Conservation (phyloP, 805 yeast species). For the Suhomyces sp. region DNA sequence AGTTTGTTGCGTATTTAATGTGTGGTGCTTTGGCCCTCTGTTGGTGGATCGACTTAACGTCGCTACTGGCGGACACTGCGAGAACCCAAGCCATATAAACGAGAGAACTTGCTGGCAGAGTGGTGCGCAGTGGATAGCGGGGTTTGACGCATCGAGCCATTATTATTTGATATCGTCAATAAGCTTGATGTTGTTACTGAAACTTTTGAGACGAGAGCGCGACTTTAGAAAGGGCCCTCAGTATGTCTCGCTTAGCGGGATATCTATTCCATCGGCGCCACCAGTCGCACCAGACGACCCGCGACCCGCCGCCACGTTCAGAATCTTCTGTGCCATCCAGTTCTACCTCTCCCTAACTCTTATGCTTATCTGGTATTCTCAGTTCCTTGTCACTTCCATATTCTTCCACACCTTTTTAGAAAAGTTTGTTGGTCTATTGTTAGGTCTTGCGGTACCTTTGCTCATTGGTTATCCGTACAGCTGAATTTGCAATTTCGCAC, state of each 20-base stretch:
- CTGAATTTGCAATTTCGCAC: background rate
- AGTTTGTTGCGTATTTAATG: conserved; percentile 10
- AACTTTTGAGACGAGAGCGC: background rate
- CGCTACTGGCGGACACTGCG: conserved; percentile 40
- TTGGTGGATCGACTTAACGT: conserved; percentile 26
- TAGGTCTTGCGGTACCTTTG: conserved; percentile 35
- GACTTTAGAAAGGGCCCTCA: background rate
- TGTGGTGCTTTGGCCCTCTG: conserved; percentile 37
- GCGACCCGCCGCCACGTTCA: background rate
- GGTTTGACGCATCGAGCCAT: conserved; percentile 54
- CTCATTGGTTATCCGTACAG: background rate
- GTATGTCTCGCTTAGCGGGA: conserved; percentile 5
- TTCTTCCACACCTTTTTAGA: conserved; percentile 50
- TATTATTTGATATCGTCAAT: conserved; percentile 43
- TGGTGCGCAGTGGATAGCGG: conserved; percentile 21
- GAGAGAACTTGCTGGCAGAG: background rate
- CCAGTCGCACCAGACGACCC: background rate
- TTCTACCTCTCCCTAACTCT: conserved; percentile 6
- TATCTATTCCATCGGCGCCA: background rate
- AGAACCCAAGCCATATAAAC: conserved; percentile 9
- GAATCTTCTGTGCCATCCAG: background rate
- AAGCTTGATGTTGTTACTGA: conserved; percentile 33
- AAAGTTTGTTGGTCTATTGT: conserved; percentile 40
- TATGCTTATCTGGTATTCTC: conserved; percentile 33
- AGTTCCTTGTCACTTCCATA: conserved; percentile 43